Base-by-base conservation (phyloP, 257 asterid genomes). In the Marsdenia floribunda region DNA sequence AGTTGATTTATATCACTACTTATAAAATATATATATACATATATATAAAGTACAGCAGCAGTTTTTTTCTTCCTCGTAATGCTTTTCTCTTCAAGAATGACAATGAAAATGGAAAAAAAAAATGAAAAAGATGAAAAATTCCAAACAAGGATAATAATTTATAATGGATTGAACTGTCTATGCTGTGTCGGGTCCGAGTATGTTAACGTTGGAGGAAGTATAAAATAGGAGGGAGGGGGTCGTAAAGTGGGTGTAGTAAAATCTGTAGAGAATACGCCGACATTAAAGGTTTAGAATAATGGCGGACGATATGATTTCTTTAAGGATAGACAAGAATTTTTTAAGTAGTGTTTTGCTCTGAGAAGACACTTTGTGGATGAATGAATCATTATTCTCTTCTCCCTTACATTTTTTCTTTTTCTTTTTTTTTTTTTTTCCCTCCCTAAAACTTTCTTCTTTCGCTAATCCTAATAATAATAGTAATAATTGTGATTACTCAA, bases 311-410 rank as follows among this genome's bases (percentile, higher is more conserved):
- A 61, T 33, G 58, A 9, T 75, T 42, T 68, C 76, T 73, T 80
- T 81, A 79, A 12, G 81, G 70, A 72, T 82, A 76, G 35, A 70
- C 70, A 65, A 68, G 83, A 82, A 85, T 83, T 84, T 77, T 8
- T 6, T 50, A 80, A 76, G 81, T 85, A 87, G 85, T 85, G 95
- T 84, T 89, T 81, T 77, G 85, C 87, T 86, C 88, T 71, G 44
- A 10, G 61, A 44, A 38, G 83, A 84, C 90, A 91, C 68, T 79
- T 72, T 79, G 74, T 69, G 54, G 18, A 74, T 44, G 12, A 44
- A 44, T 80, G 49, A 76, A 55, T 55, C 61, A 55, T 61, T 64
- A 40, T 75, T 63, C 46, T 29, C 58, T 57, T 69, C 64, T 22
- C 22, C 21, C 58, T 53, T 6, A 22, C 19, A 9, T 14, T 50